Conservation (phyloP, 352 stramenopile species). For the Aphanomyces cochlioides region DNA sequence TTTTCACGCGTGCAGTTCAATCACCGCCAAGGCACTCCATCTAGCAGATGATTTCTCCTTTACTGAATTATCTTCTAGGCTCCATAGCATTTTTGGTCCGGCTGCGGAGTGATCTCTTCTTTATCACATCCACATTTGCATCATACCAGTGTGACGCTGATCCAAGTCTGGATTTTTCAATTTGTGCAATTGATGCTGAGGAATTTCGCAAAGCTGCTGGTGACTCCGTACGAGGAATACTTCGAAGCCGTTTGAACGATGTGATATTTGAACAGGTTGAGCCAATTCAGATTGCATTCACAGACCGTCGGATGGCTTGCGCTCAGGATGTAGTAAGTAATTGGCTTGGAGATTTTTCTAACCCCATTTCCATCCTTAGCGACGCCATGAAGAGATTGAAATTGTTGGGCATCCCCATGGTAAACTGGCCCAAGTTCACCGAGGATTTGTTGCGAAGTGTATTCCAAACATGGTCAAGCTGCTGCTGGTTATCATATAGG, state of each 20-base stretch:
- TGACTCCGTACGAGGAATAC: slow-evolving; percentile 1
- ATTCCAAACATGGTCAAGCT: slow-evolving; percentile 12
- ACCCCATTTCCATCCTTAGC: not conserved
- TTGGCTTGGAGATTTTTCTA: not conserved
- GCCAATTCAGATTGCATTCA: slow-evolving; percentile 9
- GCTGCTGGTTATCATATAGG: no score
- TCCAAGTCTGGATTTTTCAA: slow-evolving; percentile 11
- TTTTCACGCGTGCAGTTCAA: slow-evolving; percentile 19
- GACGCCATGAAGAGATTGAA: slow-evolving; percentile 15
- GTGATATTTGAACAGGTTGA: slow-evolving; percentile 2
- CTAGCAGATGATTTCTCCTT: not conserved
- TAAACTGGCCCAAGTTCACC: not conserved
- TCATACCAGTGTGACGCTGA: not conserved
- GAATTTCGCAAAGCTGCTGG: not conserved
- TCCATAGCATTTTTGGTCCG: slow-evolving; percentile 14
- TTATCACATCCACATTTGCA: slow-evolving; percentile 9
- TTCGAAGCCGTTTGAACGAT: not conserved
- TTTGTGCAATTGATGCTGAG: slow-evolving; percentile 13
- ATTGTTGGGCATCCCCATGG: slow-evolving; percentile 21
- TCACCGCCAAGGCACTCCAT: not conserved
- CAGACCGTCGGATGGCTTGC: not conserved
- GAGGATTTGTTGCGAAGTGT: slow-evolving; percentile 1
- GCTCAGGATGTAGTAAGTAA: slow-evolving; percentile 10
- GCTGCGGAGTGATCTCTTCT: slow-evolving; percentile 18
- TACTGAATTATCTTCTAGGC: not conserved